Conservation (phyloP, 345 rosid genomes). For the Cardamine chenopodiifolia region DNA sequence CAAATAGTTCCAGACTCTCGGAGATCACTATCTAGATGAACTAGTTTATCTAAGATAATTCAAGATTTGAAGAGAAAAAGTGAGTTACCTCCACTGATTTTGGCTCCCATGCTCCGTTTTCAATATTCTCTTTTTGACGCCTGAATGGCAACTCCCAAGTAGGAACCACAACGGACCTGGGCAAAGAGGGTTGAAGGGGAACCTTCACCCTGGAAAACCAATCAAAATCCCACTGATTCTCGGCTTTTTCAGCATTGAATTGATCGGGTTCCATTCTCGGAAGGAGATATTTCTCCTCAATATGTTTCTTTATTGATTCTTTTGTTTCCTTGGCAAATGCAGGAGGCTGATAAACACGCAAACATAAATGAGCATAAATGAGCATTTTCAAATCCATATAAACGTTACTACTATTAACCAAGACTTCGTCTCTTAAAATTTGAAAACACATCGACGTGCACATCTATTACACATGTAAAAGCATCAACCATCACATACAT, state of each 20-base stretch:
- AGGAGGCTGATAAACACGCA: constrained; percentile 72
- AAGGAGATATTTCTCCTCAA: constrained; percentile 81
- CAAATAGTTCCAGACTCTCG: neutral
- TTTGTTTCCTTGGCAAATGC: constrained; percentile 83
- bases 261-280: constrained; percentile 72
- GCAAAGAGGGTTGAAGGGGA: constrained; percentile 74
- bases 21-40: constrained; percentile 7
- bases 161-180: constrained; percentile 71
- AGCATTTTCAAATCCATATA: neutral
- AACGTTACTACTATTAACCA: neutral
- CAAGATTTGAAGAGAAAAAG: neutral
- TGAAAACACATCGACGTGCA: neutral
- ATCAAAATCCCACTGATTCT: constrained; percentile 92
- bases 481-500: neutral
- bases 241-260: constrained; percentile 72
- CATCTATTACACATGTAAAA: neutral
- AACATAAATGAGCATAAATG: constrained; percentile 2
- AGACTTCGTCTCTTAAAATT: neutral
- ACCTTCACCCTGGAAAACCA: constrained; percentile 85
- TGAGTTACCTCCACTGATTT: constrained; percentile 55
- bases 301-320: constrained; percentile 75
- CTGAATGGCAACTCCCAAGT: constrained; percentile 89
- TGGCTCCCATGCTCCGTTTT: constrained; percentile 58
- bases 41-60: constrained; percentile 2
- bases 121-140: constrained; percentile 49